Base-by-base conservation (phyloP, 495 filamentous ascomycete species). In the Penicillium herquei region DNA sequence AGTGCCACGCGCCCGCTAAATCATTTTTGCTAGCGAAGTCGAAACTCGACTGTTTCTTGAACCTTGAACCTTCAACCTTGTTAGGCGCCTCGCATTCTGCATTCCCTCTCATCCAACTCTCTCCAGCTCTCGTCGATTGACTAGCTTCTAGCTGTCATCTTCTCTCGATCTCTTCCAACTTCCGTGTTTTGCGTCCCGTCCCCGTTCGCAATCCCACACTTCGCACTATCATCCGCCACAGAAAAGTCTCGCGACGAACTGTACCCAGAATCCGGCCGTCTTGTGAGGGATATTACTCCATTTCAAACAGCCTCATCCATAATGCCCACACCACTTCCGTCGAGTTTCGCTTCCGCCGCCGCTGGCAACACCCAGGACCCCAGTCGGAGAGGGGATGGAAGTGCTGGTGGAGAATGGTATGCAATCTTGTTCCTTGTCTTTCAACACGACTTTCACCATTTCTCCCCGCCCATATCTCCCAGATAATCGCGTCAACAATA, bases 301-400 rank as follows among this genome's bases (percentile, higher is more conserved):
- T 56, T 50, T 55, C 43, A 26, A 61, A 56, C 58, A 63, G 34
- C 57, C 2, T 40, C 54, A 51, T 49, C 46, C 69, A 78, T 64
- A 67, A 92, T 92, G 88, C 81, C 87, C 73, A 84, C 87, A 69
- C 84, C 87, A 74, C 82, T 91, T 63, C 82, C 87, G 57, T 90
- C 88, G 57, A 90, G 86, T 81, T 92, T 92, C 79, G 88, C 88
- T 67, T 89, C 87, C 61, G 88, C 88, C 57, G 88, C 88, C 59
- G 87, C 88, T 61, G 87, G 87, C 68, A 87, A 89, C 72, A 83
- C 75, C 61, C 72, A 80, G 54, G 81, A 75, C 66, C 75, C 78
- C 51, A 76, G 70, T 63, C 69, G 76, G 61, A 78, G 75, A 70
- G 75, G 82, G 55, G 80, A 84, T 70, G 77, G 77, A 61, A 70